These are phyloP conservation scores for Pterula multifida DNA, from an alignment of 1,284 basidiomycete genomes.

Conservation along the genomic window DNA sequence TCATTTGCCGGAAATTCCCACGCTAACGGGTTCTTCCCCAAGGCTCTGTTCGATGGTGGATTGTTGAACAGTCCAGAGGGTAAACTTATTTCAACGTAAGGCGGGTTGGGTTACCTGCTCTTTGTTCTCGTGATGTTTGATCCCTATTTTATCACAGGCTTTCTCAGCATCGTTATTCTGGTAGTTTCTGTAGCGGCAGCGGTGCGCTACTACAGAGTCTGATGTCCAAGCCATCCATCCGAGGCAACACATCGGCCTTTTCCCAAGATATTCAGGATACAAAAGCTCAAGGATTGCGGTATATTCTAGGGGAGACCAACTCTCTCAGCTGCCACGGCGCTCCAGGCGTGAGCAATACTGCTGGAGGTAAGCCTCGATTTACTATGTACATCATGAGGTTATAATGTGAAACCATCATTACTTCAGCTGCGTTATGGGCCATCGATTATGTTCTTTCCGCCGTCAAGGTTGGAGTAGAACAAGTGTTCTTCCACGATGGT, in stretches of 20 bases:
- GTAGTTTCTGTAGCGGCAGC: conserved; percentile 39
- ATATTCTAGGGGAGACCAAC: conserved; percentile 52
- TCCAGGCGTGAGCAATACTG: conserved; percentile 56
- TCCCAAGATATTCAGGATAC: conserved; percentile 36
- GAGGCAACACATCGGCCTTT: conserved; percentile 42
- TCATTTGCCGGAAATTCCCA: conserved; percentile 39
- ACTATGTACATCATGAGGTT: neutral
- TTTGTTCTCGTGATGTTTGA: too few relatives aligned
- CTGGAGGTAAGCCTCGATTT: conserved; percentile 22
- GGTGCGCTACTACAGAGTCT: conserved; percentile 39
- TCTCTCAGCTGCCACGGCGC: conserved; percentile 44
- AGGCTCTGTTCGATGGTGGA: conserved; percentile 32
- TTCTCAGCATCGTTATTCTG: conserved; percentile 54
- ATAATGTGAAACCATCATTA: neutral
- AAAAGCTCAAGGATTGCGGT: conserved; percentile 33
- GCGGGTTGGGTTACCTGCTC: neutral
- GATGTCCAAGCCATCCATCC: conserved; percentile 48
- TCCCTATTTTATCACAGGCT: too few relatives aligned
- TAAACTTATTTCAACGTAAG: conserved; percentile 22
- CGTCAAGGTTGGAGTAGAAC: conserved; percentile 13
- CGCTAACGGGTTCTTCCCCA: conserved; percentile 40
- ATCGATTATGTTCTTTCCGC: conserved; percentile 52
- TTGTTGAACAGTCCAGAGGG: conserved; percentile 28
- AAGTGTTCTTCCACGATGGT: conserved; percentile 32
- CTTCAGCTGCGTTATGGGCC: conserved; percentile 47